Conservation (phyloP, 768 basidiomycete genomes). For the Lentinula detonsa region DNA sequence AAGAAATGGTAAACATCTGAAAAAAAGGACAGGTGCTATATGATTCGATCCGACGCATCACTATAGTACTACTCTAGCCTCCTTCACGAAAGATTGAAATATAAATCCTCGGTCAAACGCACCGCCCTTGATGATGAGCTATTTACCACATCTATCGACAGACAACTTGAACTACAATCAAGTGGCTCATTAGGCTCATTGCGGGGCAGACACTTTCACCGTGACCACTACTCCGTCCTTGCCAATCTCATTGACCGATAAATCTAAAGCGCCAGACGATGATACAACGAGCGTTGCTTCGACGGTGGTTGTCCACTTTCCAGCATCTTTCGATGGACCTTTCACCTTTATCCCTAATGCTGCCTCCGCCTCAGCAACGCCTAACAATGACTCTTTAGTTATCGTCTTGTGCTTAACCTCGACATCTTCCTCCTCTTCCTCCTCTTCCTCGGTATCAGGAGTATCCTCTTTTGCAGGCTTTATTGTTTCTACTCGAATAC, state of each 20-base stretch:
- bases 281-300: constrained; percentile 35
- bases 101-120: too few relatives aligned
- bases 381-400: constrained; percentile 48
- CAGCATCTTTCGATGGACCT: constrained; percentile 31
- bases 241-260: constrained; percentile 32
- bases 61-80: too few relatives aligned
- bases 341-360: constrained; percentile 33
- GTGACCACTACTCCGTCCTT: constrained; percentile 13
- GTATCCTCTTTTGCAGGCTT: constrained; percentile 37
- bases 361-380: constrained; percentile 34
- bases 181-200: not conserved
- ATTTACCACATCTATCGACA: not conserved
- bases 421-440: constrained; percentile 55
- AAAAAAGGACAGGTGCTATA: too few relatives aligned
- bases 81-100: too few relatives aligned
- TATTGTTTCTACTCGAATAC: constrained; percentile 56
- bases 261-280: constrained; percentile 25
- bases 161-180: not conserved
- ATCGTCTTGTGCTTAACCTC: constrained; percentile 61
- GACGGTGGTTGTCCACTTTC: constrained; percentile 45
- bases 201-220: not conserved
- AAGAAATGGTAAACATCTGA: too few relatives aligned
- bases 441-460: constrained; percentile 41
- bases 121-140: too few relatives aligned
- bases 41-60: too few relatives aligned